These are phyloP conservation scores for Jatropha curcas DNA, from an alignment of 345 rosid species.

Conservation along the genomic window DNA sequence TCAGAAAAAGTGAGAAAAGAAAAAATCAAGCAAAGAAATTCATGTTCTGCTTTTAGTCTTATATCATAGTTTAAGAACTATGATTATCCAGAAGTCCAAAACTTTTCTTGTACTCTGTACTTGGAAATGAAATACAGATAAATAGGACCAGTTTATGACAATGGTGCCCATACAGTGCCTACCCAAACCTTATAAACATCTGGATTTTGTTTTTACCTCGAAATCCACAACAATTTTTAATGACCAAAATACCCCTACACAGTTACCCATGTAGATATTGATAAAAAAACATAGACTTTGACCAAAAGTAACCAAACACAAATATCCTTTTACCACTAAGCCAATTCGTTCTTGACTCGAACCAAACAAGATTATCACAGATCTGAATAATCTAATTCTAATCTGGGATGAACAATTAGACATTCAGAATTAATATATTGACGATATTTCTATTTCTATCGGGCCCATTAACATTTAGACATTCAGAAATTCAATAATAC, in stretches of 20 bases:
- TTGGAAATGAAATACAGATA: too few species aligned
- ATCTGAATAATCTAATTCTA: constrained; percentile 2
- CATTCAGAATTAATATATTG: background rate
- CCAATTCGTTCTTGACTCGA: background rate
- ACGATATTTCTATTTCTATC: too few species aligned
- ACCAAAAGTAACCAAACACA: background rate
- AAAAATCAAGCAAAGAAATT: too few species aligned
- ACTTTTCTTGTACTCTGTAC: background rate
- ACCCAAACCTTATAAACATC: background rate
- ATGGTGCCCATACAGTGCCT: background rate
- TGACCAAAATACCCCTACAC: background rate
- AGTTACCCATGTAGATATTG: background rate
- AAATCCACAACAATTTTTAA: background rate
- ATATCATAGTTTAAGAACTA: background rate
- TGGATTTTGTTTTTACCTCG: background rate
- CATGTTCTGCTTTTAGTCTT: too few species aligned
- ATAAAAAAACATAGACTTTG: background rate
- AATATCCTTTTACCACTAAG: background rate
- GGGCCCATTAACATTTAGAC: too few species aligned
- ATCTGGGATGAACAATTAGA: background rate
- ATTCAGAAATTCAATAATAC: too few species aligned
- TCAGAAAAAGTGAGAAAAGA: too few species aligned
- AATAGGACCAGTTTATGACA: too few species aligned
- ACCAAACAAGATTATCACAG: background rate
- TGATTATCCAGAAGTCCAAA: background rate